Evolutionary conservation across 2,329 filamentous ascomycete genomes (phyloP), one percentile per base, ranked within the genome.

Genomic region (Fusarium poae): DNA sequence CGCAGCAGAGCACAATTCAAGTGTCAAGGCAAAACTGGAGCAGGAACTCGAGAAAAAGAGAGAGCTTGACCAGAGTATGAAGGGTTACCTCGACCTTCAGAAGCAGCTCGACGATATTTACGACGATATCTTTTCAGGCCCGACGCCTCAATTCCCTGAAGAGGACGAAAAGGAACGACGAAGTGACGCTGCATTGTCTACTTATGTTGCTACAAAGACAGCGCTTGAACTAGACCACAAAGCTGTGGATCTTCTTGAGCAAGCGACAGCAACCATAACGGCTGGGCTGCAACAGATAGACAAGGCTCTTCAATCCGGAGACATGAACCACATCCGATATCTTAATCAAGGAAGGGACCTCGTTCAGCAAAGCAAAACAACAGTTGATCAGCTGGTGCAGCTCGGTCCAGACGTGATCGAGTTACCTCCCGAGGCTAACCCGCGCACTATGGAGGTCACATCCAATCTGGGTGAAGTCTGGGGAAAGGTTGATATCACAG

Each of bases 401-500:
- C 46, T 68, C 6, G 65, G 60, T 5, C 48, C 66, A 16, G 65
- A 57, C 3, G 61, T 68, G 13, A 54, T 51, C 20, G 46, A 45
- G 10, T 60, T 68, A 9, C 62, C 60, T 0, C 78, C 85, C 21
- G 74, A 75, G 21, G 82, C 87, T 46, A 80, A 82, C 1, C 78
- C 82, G 40, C 82, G 83, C 1, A 79, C 75, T 55, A 77, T 85
- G 55, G 65, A 68, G 18, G 32, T 66, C 5, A 69, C 56, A 11
- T 61, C 61, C 9, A 52, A 60, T 16, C 79, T 86, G 74, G 78
- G 78, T 10, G 84, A 87, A 59, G 81, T 84, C 77, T 79, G 79
- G 4, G 85, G 86, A 73, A 84, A 84, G 63, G 79, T 84, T 15
- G 81, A 85, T 74, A 84, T 88, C 62, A 82, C 84, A 69, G 72